Conservation (phyloP, 2,329 filamentous ascomycete genomes). For the Aspergillus eucalypticola region DNA sequence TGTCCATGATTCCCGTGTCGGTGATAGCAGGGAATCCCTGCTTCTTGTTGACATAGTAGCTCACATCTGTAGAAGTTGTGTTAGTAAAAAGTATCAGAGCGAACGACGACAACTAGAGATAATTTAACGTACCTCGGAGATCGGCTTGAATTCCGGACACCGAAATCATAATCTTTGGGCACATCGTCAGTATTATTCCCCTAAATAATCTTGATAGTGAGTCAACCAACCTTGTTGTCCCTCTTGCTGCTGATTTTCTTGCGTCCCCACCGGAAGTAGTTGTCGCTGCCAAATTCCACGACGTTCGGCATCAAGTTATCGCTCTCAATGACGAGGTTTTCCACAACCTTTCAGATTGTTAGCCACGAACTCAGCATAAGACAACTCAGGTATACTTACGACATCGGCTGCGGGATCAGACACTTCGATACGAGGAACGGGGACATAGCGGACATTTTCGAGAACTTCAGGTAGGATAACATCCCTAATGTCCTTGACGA, state of each 20-base stretch:
- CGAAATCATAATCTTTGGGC: slow-evolving; percentile 67
- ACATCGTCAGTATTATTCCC: neutral
- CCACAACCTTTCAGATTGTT: slow-evolving; percentile 59
- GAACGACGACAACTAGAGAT: neutral
- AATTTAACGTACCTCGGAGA: slow-evolving; percentile 52
- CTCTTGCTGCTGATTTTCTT: slow-evolving; percentile 80
- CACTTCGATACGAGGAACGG: slow-evolving; percentile 91
- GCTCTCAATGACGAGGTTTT: slow-evolving; percentile 92
- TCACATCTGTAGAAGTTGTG: slow-evolving; percentile 62
- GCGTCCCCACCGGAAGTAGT: slow-evolving; percentile 93
- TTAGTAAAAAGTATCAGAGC: slow-evolving; percentile 12
- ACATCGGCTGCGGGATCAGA: slow-evolving; percentile 81
- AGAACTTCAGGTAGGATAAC: slow-evolving; percentile 82
- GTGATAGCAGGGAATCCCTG: slow-evolving; percentile 84
- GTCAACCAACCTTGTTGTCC: slow-evolving; percentile 64
- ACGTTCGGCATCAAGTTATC: slow-evolving; percentile 97
- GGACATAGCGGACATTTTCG: slow-evolving; percentile 84
- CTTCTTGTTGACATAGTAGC: slow-evolving; percentile 95
- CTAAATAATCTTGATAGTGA: neutral
- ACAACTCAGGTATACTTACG: slow-evolving; percentile 30
- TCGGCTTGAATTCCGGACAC: slow-evolving; percentile 93
- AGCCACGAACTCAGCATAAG: neutral
- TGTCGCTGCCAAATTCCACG: slow-evolving; percentile 83
- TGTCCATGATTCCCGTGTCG: slow-evolving; percentile 84
- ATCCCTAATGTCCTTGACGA: slow-evolving; percentile 83